phyloP scores from a whole-genome alignment of 108 stramenopile species.

The Mayamaea pseudoterrestris region DNA sequence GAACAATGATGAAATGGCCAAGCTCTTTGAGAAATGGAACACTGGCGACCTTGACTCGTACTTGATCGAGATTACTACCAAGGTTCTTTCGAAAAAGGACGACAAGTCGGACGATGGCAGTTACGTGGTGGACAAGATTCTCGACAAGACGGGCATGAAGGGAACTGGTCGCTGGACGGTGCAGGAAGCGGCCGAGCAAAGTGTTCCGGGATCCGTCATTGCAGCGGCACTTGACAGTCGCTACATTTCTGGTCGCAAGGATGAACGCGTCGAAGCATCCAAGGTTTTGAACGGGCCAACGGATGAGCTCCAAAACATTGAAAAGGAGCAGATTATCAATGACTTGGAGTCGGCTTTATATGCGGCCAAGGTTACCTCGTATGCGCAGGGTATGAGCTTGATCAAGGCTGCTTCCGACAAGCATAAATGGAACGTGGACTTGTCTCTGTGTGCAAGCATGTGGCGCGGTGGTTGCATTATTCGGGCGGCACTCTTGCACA shows the following conservation, averaged over 20 bases:
- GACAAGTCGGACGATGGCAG: slow-evolving; percentile 77
- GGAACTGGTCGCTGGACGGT: slow-evolving; percentile 99
- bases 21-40: slow-evolving; percentile 90
- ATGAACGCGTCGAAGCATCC: slow-evolving; percentile 78
- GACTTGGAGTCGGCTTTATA: slow-evolving; percentile 89
- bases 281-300: slow-evolving; percentile 77
- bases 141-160: slow-evolving; percentile 99
- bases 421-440: slow-evolving; percentile 83
- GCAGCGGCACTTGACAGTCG: slow-evolving; percentile 91
- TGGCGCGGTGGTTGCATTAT: slow-evolving; percentile 99
- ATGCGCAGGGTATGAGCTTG: slow-evolving; percentile 92
- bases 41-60: slow-evolving; percentile 78
- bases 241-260: slow-evolving; percentile 86
- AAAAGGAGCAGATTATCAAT: slow-evolving; percentile 83
- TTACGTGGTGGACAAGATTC: slow-evolving; percentile 79
- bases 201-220: slow-evolving; percentile 93
- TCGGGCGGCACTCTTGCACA: slow-evolving; percentile 82
- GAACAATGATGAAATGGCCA: slow-evolving; percentile 88
- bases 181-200: slow-evolving; percentile 95
- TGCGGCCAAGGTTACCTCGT: slow-evolving; percentile 93
- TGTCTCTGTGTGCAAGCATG: slow-evolving; percentile 89
- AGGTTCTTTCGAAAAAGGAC: slow-evolving; percentile 81
- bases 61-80: slow-evolving; percentile 94
- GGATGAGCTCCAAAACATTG: slow-evolving; percentile 55
- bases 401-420: slow-evolving; percentile 86